Evolutionary conservation across 2,329 filamentous ascomycete species (phyloP), one percentile per base, ranked within the genome.

Genomic region (Pleurostoma richardsiae): DNA sequence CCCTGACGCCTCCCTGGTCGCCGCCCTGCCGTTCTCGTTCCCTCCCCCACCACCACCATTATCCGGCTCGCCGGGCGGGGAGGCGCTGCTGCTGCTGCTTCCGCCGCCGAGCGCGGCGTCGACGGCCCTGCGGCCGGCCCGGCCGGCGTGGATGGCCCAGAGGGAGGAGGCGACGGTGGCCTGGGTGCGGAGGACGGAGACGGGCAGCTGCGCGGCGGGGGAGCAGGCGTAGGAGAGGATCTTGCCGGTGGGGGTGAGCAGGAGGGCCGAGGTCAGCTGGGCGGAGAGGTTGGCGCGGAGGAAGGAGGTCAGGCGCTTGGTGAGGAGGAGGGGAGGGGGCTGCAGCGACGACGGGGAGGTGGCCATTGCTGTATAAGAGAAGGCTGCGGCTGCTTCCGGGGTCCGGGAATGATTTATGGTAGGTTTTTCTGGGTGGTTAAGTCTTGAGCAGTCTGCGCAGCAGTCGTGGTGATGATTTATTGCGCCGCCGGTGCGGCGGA

Each of bases 101-200:
- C 46, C 38, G 63, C 57, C 29, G 57, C 59, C 45, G 39, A 50
- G 59, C 56, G 42, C 61, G 56, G 54, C 60, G 51, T 45, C 47
- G 10, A 68, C 66, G 33, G 69, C 62, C 5, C 77, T 62, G 45
- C 67, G 61, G 42, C 63, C 57, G 29, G 67, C 67, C 10, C 69
- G 67, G 28, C 69, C 66, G 39, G 74, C 69, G 62, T 85, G 81
- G 40, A 83, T 73, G 26, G 73, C 68, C 69, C 80, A 82, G 26
- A 85, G 73, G 5, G 77, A 81, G 48, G 79, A 78, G 39, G 82
- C 82, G 49, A 85, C 78, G 49, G 81, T 84, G 55, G 78, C 79
- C 61, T 84, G 80, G 7, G 77, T 80, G 56, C 82, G 80, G 38
- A 85, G 74, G 26, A 73, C 68, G 49, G 74, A 67, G 54, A 82